A percentile compares a stretch with the other conserved stretches of the same genome.
Evolutionary conservation across 1,284 basidiomycete genomes (phyloP).

Genomic region (Tilletia caries): DNA sequence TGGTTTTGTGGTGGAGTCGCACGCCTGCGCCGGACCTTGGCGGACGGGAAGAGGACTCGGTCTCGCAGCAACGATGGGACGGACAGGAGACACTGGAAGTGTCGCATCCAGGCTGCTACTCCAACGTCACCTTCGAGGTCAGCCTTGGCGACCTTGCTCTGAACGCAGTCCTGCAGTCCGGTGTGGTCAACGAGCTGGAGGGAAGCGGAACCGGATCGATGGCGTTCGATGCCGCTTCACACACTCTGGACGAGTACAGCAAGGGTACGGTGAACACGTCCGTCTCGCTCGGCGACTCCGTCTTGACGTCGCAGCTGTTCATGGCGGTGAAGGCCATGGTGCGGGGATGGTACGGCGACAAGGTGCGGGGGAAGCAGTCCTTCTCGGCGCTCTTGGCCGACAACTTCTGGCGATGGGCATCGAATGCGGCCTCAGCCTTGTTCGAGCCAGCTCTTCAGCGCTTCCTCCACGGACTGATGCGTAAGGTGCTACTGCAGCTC

Average conservation of each 20-base stretch:
- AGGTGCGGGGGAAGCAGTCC: conserved; percentile 65
- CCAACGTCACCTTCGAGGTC: conserved; percentile 88
- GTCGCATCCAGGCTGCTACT: conserved; percentile 77
- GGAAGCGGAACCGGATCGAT: conserved; percentile 71
- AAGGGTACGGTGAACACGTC: conserved; percentile 70
- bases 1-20: conserved; percentile 91
- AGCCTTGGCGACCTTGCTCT: conserved; percentile 87
- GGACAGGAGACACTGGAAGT: conserved; percentile 78
- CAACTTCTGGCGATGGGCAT: conserved; percentile 98
- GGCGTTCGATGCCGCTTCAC: conserved; percentile 75
- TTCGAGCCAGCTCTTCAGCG: conserved; percentile 91
- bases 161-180: conserved; percentile 88
- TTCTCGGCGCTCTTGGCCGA: conserved; percentile 61
- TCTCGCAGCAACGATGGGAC: conserved; percentile 57
- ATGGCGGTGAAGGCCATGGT: conserved; percentile 81
- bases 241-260: conserved; percentile 85
- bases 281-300: conserved; percentile 83
- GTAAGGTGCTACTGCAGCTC: conserved; percentile 94
- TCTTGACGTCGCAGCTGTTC: conserved; percentile 86
- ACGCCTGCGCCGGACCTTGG: conserved; percentile 80
- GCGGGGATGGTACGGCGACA: conserved; percentile 85
- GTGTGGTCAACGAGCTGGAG: conserved; percentile 92
- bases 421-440: conserved; percentile 75
- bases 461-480: conserved; percentile 93
- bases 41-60: conserved; percentile 81